Evolutionary conservation across 78 protist genomes (phyloP), one percentile per base, ranked within the genome.

Genomic region (Dictyostelium capitatum): DNA sequence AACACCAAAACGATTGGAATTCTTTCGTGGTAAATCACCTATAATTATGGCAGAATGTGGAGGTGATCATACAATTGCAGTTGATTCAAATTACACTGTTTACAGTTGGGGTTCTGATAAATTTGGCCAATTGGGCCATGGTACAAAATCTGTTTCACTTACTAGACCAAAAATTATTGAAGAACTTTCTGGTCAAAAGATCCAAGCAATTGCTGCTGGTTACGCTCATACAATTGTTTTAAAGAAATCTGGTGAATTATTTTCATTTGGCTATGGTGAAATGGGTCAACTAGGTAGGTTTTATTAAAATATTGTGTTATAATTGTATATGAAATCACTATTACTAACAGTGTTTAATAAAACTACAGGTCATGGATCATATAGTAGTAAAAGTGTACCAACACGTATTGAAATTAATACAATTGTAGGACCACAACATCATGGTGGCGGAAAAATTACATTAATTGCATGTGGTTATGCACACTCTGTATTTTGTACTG

Each of bases 111-210:
- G 96, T 9, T 64, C 54, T 1, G 56, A 56, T 65, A 65, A 83
- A 64, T 77, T 47, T 73, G 96, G 96, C 19, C 96, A 92, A 77
- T 57, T 92, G 2, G 92, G 96, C 64, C 95, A 75, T 43, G 95
- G 95, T n/a, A 80, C 69, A 14, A n/a, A 28, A 6, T 48, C 81
- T 3, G 64, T 75, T 6, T 32, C 85, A 15, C 72, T 62, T n/a
- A 90, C 25, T 20, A 80, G 57, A 48, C 95, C 95, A 43, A 81
- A 90, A 30, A 64, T 46, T 0, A 90, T 90, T 19, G 95, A 90
- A 20, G 80, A 92, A 4, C 41, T 92, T 3, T 23, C 83, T 4
- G 95, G 90, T 9, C 89, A 83, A 69, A 80, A 69, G 30, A 72
- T 83, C 0, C 23, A 23, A 46, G 62, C 81, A 0, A 82, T 92